phyloP scores from a whole-genome alignment of 768 basidiomycete genomes.

The Leucosporidium yakuticum region DNA sequence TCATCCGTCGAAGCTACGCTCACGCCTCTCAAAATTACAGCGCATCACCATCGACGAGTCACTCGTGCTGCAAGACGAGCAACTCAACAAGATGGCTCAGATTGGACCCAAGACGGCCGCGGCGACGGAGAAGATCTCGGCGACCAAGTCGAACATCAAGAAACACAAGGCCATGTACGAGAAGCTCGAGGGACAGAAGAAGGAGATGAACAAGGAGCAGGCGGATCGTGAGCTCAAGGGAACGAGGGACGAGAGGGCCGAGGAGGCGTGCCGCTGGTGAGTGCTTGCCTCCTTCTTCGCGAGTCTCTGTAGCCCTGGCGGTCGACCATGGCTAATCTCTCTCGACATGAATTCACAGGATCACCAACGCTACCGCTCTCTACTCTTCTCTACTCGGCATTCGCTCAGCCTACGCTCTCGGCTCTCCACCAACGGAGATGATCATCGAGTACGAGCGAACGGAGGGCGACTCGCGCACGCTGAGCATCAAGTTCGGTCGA shows the following conservation, averaged over 20 bases:
- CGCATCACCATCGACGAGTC: conserved; percentile 29
- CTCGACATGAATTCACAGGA: too few species aligned
- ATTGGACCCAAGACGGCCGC: conserved; percentile 15
- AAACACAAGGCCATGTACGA: conserved; percentile 13
- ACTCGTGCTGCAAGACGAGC: conserved; percentile 2
- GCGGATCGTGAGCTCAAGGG: conserved; percentile 29
- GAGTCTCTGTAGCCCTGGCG: background rate
- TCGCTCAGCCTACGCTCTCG: conserved; percentile 14
- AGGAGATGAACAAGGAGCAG: conserved; percentile 21
- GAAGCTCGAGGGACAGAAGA: conserved; percentile 9
- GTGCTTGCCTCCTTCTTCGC: background rate
- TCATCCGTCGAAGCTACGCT: too few species aligned
- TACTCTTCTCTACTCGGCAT: conserved; percentile 28
- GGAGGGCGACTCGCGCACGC: conserved; percentile 5
- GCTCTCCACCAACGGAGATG: conserved; percentile 13
- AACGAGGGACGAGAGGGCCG: conserved; percentile 26
- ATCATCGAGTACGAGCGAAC: conserved; percentile 17
- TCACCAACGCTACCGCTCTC: conserved; percentile 26
- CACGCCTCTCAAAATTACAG: background rate
- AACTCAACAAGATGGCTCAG: conserved; percentile 12
- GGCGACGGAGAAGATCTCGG: conserved; percentile 22
- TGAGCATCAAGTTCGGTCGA: conserved; percentile 10
- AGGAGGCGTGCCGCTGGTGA: conserved; percentile 30
- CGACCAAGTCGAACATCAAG: conserved; percentile 23
- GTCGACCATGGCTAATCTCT: accelerated